phyloP scores from a whole-genome alignment of 2,329 filamentous ascomycete genomes.

The Sarocladium oryzae region DNA sequence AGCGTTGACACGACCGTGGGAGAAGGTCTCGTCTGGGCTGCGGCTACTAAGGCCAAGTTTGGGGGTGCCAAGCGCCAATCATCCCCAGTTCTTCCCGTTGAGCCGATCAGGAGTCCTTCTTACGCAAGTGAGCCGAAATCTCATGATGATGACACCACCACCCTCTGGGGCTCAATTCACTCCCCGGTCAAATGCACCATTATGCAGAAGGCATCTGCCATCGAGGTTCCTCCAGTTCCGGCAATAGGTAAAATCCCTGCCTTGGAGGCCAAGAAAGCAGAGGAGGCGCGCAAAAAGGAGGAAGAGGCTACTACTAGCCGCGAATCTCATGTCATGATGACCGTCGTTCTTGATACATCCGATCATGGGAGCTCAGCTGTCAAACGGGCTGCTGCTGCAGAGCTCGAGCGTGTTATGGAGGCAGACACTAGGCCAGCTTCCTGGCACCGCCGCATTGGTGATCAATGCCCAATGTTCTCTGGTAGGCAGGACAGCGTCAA shows the following conservation, averaged over 20 bases:
- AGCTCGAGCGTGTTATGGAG: neutral
- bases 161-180: slow-evolving; percentile 44
- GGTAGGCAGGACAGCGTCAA: slow-evolving; percentile 37
- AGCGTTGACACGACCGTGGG: slow-evolving; percentile 22
- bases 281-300: neutral
- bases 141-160: slow-evolving; percentile 32
- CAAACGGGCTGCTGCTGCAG: neutral
- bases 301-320: too few species aligned
- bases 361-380: neutral
- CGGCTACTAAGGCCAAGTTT: neutral
- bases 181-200: slow-evolving; percentile 40
- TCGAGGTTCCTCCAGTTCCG: slow-evolving; percentile 20
- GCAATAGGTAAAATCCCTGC: slow-evolving; percentile 9
- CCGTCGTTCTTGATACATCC: slow-evolving; percentile 7
- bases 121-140: slow-evolving; percentile 27
- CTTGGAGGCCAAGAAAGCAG: neutral
- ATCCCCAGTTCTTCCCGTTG: slow-evolving; percentile 43
- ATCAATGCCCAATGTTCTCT: slow-evolving; percentile 54
- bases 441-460: slow-evolving; percentile 54
- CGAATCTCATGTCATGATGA: neutral
- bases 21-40: neutral
- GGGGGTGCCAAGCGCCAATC: slow-evolving; percentile 34
- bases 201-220: slow-evolving; percentile 33
- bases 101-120: slow-evolving; percentile 19
- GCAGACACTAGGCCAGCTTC: neutral